Percentiles rank a stretch among this genome's conserved stretches.
Conservation (phyloP, 2,329 filamentous ascomycete species). For the Camillea tinctor region DNA sequence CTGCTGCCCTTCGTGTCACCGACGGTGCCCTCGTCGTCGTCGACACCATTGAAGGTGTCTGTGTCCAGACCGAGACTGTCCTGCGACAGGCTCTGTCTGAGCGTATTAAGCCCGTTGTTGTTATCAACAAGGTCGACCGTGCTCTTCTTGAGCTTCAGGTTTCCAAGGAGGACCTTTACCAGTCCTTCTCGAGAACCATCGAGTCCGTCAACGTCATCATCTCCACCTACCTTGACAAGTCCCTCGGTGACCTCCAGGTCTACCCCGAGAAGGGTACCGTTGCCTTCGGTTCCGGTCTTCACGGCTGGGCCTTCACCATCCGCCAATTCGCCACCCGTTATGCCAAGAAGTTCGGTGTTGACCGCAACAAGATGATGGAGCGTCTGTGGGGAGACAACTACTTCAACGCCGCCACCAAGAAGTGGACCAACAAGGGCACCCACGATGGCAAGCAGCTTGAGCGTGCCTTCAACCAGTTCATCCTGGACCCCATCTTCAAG, state of each 20-base stretch:
- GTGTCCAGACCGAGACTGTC: conserved; percentile 99
- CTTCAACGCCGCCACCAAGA: conserved; percentile 99
- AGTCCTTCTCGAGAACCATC: conserved; percentile 98
- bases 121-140: conserved; percentile 99
- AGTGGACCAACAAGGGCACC: conserved; percentile 89
- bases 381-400: conserved; percentile 99
- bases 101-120: conserved; percentile 99
- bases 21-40: conserved; percentile 99
- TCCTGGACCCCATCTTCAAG: conserved; percentile 99
- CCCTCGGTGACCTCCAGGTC: conserved; percentile 96
- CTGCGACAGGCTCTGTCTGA: conserved; percentile 98
- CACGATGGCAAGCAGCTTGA: conserved; percentile 87
- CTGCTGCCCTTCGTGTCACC: conserved; percentile 98
- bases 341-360: conserved; percentile 99
- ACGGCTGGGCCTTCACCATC: conserved; percentile 99
- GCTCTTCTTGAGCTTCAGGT: conserved; percentile 98
- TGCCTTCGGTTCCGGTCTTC: conserved; percentile 98
- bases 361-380: conserved; percentile 99
- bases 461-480: conserved; percentile 99
- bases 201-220: conserved; percentile 99
- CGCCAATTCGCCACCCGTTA: conserved; percentile 95
- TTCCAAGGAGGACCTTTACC: conserved; percentile 98
- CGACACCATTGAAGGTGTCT: conserved; percentile 99
- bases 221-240: conserved; percentile 97
- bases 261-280: conserved; percentile 97